Percentiles rank a stretch among this genome's conserved stretches.
Evolutionary conservation across 257 asterid genomes (phyloP).

Genomic region (Rehmannia glutinosa): DNA sequence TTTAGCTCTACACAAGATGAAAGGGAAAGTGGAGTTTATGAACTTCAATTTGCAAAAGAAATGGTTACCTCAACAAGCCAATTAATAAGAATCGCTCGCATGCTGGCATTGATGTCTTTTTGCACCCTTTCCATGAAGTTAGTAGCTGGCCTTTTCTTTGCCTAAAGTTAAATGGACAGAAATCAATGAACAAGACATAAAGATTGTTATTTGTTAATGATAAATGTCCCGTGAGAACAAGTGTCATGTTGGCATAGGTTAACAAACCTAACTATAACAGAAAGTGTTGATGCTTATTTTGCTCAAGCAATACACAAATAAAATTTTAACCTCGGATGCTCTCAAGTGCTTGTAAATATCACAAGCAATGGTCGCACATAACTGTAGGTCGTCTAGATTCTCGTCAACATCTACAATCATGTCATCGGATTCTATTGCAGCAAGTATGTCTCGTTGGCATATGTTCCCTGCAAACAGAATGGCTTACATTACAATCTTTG

Average conservation of each 20-base stretch:
- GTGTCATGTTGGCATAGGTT: too few relatives aligned
- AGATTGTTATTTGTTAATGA: background rate
- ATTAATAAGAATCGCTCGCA: slow-evolving; percentile 52
- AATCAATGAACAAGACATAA: background rate
- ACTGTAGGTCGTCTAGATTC: slow-evolving; percentile 70
- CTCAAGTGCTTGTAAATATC: slow-evolving; percentile 88
- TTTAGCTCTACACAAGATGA: background rate
- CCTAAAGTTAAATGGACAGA: slow-evolving; percentile 33
- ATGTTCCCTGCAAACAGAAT: slow-evolving; percentile 38
- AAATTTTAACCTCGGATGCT: slow-evolving; percentile 68
- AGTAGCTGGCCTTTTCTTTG: slow-evolving; percentile 61
- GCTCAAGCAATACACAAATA: background rate
- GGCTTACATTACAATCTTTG: background rate
- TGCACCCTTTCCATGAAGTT: slow-evolving; percentile 55
- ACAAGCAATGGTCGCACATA: slow-evolving; percentile 87
- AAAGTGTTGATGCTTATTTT: background rate
- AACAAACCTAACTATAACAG: too few relatives aligned
- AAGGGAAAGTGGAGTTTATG: too few relatives aligned
- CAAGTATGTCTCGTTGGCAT: slow-evolving; percentile 63
- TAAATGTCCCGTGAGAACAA: background rate
- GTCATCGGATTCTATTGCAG: slow-evolving; percentile 35
- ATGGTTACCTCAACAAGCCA: slow-evolving; percentile 87
- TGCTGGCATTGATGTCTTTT: slow-evolving; percentile 49
- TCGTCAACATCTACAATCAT: slow-evolving; percentile 56
- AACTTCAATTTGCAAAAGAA: too few relatives aligned